These are phyloP conservation scores for Tirmania nivea DNA, from an alignment of 495 filamentous ascomycete genomes.

Conservation along the genomic window DNA sequence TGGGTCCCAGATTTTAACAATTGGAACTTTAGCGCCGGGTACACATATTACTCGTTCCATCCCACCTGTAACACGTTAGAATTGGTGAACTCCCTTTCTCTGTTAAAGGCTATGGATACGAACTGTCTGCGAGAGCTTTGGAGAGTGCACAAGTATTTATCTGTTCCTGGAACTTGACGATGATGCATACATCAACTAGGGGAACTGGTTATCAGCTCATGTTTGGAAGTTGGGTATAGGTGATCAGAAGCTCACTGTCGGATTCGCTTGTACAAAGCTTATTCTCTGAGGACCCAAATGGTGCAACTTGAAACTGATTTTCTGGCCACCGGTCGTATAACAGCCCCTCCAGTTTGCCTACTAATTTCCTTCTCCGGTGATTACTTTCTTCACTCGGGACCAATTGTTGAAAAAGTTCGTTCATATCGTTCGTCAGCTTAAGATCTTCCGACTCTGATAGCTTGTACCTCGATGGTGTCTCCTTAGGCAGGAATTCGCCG, in stretches of 20 bases:
- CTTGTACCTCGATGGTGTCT: slow-evolving; percentile 42
- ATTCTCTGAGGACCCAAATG: slow-evolving; percentile 95
- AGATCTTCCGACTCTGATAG: slow-evolving; percentile 54
- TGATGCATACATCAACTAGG: slow-evolving; percentile 90
- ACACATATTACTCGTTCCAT: slow-evolving; percentile 94
- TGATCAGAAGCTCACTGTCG: slow-evolving; percentile 43
- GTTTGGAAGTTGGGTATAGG: neutral
- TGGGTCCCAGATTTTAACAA: slow-evolving; percentile 97
- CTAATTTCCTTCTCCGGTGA: slow-evolving; percentile 45
- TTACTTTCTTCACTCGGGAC: slow-evolving; percentile 64
- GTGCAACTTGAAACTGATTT: slow-evolving; percentile 66
- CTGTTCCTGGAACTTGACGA: slow-evolving; percentile 27
- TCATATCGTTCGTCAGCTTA: slow-evolving; percentile 60
- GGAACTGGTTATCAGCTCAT: slow-evolving; percentile 12
- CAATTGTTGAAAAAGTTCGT: slow-evolving; percentile 62
- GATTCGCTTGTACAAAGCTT: slow-evolving; percentile 88
- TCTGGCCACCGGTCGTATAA: slow-evolving; percentile 84
- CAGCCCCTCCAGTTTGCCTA: slow-evolving; percentile 65
- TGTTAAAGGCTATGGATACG: neutral
- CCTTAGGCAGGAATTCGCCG: slow-evolving; percentile 44
- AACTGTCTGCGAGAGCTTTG: neutral
- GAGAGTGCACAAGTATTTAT: neutral
- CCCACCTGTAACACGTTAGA: slow-evolving; percentile 37
- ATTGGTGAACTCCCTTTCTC: slow-evolving; percentile 1
- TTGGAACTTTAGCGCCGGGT: slow-evolving; percentile 82